phyloP scores from a whole-genome alignment of 192 early-diverging fungal genomes.

The Obelidium mucronatum region DNA sequence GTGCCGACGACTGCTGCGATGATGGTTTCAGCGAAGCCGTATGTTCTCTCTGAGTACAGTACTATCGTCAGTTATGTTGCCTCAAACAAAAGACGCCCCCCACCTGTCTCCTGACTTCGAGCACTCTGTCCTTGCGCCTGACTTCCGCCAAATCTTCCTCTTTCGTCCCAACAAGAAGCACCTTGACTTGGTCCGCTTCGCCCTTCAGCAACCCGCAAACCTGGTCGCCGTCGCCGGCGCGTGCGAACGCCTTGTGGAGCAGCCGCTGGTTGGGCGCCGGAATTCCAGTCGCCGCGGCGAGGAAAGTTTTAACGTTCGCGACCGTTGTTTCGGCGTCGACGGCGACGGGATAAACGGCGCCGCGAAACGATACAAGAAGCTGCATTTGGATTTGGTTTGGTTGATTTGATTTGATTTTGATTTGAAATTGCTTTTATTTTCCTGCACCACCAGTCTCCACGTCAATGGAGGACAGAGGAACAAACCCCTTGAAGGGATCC shows the following conservation, averaged over 20 bases:
- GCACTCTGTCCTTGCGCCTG: constrained; percentile 26
- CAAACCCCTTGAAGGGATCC: constrained; percentile 26
- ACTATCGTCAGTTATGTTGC: constrained; percentile 23
- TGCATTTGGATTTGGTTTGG: not conserved
- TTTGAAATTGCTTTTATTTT: not conserved
- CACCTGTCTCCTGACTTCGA: constrained; percentile 5
- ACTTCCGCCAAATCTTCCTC: constrained; percentile 44
- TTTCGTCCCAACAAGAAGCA: constrained; percentile 64
- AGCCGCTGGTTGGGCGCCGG: constrained; percentile 58
- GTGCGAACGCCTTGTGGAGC: constrained; percentile 55
- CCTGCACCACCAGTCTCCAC: constrained; percentile 3
- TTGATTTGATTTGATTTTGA: not conserved
- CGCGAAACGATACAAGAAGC: not conserved
- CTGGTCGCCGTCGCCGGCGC: constrained; percentile 25
- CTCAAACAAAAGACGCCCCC: not conserved
- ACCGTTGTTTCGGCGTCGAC: constrained; percentile 38
- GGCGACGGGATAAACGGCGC: not conserved
- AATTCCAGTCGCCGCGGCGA: constrained; percentile 45
- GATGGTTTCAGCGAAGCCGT: constrained; percentile 1
- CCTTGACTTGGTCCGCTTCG: constrained; percentile 39
- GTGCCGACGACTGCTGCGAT: constrained; percentile 8
- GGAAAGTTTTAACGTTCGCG: constrained; percentile 44
- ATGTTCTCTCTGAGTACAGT: constrained; percentile 6
- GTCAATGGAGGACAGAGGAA: constrained; percentile 10
- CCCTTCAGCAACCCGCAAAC: constrained; percentile 39